These are phyloP conservation scores for Exutisphaerella laricina DNA, from an alignment of 2,329 filamentous ascomycete genomes.

Conservation along the genomic window DNA sequence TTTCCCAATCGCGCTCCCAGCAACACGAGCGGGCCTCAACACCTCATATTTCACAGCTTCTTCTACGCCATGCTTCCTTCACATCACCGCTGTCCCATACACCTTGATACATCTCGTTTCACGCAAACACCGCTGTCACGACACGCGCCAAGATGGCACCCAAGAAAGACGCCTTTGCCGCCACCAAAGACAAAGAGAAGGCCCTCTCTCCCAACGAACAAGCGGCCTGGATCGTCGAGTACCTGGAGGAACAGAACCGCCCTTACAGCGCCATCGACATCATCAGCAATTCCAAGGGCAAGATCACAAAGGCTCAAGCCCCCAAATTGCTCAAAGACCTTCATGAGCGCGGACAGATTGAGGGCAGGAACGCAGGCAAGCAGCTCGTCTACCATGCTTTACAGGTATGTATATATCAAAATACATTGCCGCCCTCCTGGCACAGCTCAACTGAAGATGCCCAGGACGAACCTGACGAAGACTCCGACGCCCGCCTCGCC, in stretches of 20 bases:
- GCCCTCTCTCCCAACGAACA: constrained; percentile 31
- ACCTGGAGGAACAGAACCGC: constrained; percentile 31
- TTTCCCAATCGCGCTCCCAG: constrained; percentile 1
- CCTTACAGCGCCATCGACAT: constrained; percentile 35
- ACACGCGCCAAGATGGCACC: constrained; percentile 26
- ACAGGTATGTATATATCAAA: constrained; percentile 33
- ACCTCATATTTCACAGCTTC: not conserved
- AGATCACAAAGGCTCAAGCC: constrained; percentile 45
- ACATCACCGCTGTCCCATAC: not conserved
- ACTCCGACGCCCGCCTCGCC: constrained; percentile 45
- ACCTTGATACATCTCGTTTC: too few species aligned
- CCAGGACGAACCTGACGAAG: constrained; percentile 47
- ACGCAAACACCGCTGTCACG: too few species aligned
- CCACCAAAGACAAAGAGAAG: constrained; percentile 19
- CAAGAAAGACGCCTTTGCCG: constrained; percentile 24
- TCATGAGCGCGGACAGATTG: constrained; percentile 55
- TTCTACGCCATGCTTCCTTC: not conserved
- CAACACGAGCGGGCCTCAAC: too few species aligned
- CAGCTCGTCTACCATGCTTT: constrained; percentile 56
- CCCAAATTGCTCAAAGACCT: constrained; percentile 59
- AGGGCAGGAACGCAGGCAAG: constrained; percentile 54
- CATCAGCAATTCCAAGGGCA: constrained; percentile 33
- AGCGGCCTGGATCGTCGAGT: constrained; percentile 27
- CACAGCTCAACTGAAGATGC: too few species aligned
- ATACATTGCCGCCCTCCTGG: too few species aligned